Conservation (phyloP, 306 rosid species). For the Rosa chinensis region DNA sequence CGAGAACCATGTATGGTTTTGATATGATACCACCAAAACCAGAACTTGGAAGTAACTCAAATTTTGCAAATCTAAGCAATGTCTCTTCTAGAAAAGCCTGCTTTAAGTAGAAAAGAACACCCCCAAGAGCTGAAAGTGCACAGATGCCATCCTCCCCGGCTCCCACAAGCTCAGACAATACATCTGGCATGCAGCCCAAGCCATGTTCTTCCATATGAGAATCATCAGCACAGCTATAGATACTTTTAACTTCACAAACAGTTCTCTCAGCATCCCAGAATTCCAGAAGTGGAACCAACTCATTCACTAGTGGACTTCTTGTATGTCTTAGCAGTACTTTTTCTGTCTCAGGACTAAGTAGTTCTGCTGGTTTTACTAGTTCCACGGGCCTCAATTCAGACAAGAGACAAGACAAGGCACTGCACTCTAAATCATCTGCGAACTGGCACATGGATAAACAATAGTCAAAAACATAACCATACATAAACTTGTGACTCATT, state of each 20-base stretch:
- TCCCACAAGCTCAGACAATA: constrained; percentile 62
- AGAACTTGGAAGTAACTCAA: constrained; percentile 78
- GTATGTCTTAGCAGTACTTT: constrained; percentile 67
- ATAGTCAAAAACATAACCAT: constrained; percentile 6
- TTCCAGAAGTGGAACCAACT: constrained; percentile 72
- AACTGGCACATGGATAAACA: constrained; percentile 54
- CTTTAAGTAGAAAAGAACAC: constrained; percentile 82
- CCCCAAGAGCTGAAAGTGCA: constrained; percentile 98
- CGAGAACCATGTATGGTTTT: constrained; percentile 91
- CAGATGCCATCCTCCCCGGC: constrained; percentile 47
- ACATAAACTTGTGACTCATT: background rate
- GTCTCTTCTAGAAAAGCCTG: constrained; percentile 88
- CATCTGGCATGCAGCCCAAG: constrained; percentile 57
- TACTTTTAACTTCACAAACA: constrained; percentile 47
- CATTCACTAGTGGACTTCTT: constrained; percentile 86
- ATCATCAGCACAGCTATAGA: constrained; percentile 32
- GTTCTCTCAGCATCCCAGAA: constrained; percentile 87
- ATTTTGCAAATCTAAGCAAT: constrained; percentile 82
- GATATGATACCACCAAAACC: constrained; percentile 54
- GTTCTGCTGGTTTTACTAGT: constrained; percentile 78
- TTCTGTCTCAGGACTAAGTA: constrained; percentile 85
- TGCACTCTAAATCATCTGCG: constrained; percentile 81
- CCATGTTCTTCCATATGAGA: constrained; percentile 41
- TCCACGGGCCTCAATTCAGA: constrained; percentile 96
- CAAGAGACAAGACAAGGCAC: constrained; percentile 71